Conservation (phyloP, 163 green algal species). For the Botryococcus braunii region DNA sequence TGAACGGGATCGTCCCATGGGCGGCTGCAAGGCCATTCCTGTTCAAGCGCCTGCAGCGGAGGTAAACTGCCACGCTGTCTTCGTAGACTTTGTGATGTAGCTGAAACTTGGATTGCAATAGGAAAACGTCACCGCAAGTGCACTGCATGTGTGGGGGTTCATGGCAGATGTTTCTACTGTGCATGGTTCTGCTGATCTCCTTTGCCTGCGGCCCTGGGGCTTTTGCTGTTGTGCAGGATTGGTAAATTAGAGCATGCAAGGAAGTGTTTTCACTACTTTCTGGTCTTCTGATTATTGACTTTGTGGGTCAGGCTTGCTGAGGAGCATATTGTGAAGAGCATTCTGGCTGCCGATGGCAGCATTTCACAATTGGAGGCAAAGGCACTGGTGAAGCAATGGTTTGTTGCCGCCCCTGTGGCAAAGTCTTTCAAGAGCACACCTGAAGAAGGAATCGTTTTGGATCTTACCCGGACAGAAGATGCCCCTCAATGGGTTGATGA, state of each 20-base stretch:
- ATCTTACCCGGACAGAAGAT: conserved; percentile 5
- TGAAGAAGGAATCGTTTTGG: neutral
- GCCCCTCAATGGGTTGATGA: conserved; percentile 28
- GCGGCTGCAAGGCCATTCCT: conserved; percentile 74
- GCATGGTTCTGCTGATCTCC: neutral
- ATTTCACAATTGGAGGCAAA: conserved; percentile 23
- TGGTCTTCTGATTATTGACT: neutral
- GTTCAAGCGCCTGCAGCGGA: conserved; percentile 54
- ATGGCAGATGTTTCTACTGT: neutral
- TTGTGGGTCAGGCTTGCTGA: conserved; percentile 45
- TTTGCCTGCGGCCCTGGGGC: neutral
- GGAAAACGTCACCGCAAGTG: neutral
- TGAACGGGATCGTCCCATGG: conserved; percentile 86
- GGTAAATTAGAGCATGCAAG: too few species aligned
- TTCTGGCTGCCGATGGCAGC: conserved; percentile 46
- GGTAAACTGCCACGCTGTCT: conserved; percentile 11
- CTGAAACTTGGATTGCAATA: neutral
- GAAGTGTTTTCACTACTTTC: neutral
- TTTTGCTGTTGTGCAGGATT: neutral
- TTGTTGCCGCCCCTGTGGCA: neutral
- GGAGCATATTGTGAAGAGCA: conserved; percentile 54
- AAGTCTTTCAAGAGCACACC: neutral
- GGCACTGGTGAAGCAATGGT: conserved; percentile 37
- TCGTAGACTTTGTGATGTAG: neutral
- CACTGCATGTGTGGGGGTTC: neutral